Evolutionary conservation across 23 red algal genomes (phyloP), one percentile per base, ranked within the genome.

Genomic region (Gracilariopsis chorda): DNA sequence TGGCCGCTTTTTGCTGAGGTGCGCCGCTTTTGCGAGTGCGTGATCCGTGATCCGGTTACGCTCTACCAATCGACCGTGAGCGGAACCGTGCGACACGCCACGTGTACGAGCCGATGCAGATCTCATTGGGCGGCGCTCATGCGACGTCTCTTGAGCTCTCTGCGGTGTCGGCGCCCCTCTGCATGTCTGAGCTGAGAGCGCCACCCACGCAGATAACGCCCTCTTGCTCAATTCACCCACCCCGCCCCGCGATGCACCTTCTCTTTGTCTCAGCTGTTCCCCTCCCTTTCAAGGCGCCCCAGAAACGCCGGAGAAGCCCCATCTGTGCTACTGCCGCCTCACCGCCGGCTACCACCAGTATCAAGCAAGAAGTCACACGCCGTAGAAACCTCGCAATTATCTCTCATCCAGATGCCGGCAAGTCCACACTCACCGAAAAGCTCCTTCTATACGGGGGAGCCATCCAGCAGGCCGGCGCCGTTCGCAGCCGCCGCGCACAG

Each of bases 311-410:
- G 2, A 24, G 6, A 73, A 23, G 7, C 1, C 20, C 28, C 20
- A 12, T 73, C 2, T 73, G 67, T 42, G 76, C 76, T 21, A 80
- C 52, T 28, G 52, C 76, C 35, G 48, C 76, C 3, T 55, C 49
- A n/a, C n/a, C 49, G 28, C 48, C 53, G 10, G 80, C 17, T 36
- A 36, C 37, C 29, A 4, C 46, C 7, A 32, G 56, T 13, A 78
- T 90, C 35, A 51, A 34, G 44, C 37, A 53, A 42, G 86, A 92
- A 48, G 78, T 98, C 19, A 43, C 68, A 11, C 80, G 92, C 3
- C 88, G 92, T 34, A 80, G 97, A 20, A 99, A 96, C 51, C 69
- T 99, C 29, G 97, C 92, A 19, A 96, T 99, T 60, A 92, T 95
- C 72, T 87, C 90, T 20, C 95, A 98, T 60, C 91, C 91, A 2